Base-by-base conservation (phyloP, 345 rosid genomes). In the Nasturtium officinale region DNA sequence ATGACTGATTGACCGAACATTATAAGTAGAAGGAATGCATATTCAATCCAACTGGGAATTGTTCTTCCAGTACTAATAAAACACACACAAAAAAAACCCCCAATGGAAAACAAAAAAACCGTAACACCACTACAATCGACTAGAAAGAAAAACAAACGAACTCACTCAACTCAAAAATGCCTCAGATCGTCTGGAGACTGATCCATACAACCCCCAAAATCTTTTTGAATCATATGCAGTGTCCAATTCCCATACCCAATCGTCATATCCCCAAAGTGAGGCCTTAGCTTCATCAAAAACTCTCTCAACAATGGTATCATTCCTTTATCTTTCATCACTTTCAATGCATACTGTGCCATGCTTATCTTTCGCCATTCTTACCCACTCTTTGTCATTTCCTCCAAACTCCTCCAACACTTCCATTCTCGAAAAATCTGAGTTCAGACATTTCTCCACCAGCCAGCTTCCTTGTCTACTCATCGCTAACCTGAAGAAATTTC, bases 391-490 rank as follows among this genome's bases (percentile, higher is more conserved):
- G 11, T 32, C 33, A 30, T 45, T 43, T n/a, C 16, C 10, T 21
- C 56, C 30, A 29, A 69, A 58, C 56, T 69, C 65, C 6, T 12
- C 45, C 74, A 69, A 45, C 54, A 69, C 74, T 30, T 11, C 5
- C 25, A 1, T 4, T 23, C 35, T 59, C 18, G 9, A 50, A 17
- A 21, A 35, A 4, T 9, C 15, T 8, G 75, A 32, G 0, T 35
- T 71, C 38, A 71, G 37, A 50, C 67, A 59, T 50, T 71, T 71
- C 67, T 71, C 59, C 33, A 71, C 67, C 59, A 71, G 48, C 16
- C n/a, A 71, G 75, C 75, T 71, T 37, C 75, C 75, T 0, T n/a
- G 29, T 60, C 16, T 59, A 13, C 0, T 3, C 48, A 0, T 25
- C 12, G 67, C 57, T 26, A 71, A 33, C 7, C 1, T 10, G 50